Percentiles rank a stretch among this genome's conserved stretches.
Evolutionary conservation across 192 early-diverging fungal species (phyloP).

Genomic region (Dispira simplex): DNA sequence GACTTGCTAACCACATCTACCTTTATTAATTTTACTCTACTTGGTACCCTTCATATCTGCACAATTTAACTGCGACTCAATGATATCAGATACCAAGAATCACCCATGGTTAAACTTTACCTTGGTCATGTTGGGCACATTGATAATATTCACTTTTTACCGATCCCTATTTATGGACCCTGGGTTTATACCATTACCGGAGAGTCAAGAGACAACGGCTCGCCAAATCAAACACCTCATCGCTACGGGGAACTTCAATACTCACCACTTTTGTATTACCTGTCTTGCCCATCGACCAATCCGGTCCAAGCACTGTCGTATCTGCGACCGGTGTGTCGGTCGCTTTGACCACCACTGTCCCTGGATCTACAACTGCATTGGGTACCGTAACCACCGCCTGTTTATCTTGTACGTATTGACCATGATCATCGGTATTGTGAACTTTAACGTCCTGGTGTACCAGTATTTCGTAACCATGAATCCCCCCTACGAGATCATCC

Average conservation of each 20-base stretch:
- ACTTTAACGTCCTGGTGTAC: constrained; percentile 42
- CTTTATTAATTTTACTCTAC: too few species aligned
- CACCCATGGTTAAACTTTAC: constrained; percentile 33
- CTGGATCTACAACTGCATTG: constrained; percentile 95
- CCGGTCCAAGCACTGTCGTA: constrained; percentile 86
- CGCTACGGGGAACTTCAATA: constrained; percentile 45
- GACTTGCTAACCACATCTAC: too few species aligned
- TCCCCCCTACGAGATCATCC: constrained; percentile 34
- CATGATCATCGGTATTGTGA: constrained; percentile 39
- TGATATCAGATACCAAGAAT: constrained; percentile 46
- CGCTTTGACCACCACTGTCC: constrained; percentile 95
- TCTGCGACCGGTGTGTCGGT: constrained; percentile 86
- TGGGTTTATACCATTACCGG: constrained; percentile 53
- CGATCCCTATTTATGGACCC: constrained; percentile 52
- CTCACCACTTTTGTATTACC: constrained; percentile 69
- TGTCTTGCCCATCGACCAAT: constrained; percentile 74
- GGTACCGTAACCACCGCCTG: constrained; percentile 68
- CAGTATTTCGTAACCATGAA: constrained; percentile 32
- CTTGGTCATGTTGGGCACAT: constrained; percentile 42
- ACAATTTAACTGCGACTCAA: constrained; percentile 11
- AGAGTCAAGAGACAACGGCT: constrained; percentile 20
- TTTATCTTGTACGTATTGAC: constrained; percentile 70
- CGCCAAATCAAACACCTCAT: constrained; percentile 35
- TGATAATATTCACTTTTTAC: constrained; percentile 66
- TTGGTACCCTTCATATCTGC: too few species aligned